Percentiles rank a stretch among this genome's conserved stretches.
These are phyloP conservation scores for Lyophyllum shimeji DNA, from an alignment of 768 basidiomycete species.

Conservation along the genomic window DNA sequence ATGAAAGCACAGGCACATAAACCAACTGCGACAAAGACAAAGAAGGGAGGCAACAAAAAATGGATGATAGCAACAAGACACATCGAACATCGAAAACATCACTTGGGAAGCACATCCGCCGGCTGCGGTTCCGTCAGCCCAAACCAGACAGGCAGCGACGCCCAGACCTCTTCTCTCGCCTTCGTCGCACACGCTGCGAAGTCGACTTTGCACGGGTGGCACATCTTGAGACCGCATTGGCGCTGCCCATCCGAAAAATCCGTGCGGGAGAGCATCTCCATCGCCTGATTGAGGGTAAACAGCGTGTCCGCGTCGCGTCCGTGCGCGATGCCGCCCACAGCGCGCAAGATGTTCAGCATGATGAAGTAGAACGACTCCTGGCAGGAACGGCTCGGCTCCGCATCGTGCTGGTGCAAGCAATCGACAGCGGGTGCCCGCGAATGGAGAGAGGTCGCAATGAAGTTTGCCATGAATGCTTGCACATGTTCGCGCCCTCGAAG, in stretches of 20 bases:
- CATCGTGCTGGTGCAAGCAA: constrained; percentile 42
- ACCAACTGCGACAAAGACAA: not conserved
- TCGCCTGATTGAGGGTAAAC: constrained; percentile 64
- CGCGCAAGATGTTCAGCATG: constrained; percentile 68
- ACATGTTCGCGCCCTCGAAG: constrained; percentile 65
- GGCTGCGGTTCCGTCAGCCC: constrained; percentile 33
- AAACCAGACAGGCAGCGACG: constrained; percentile 62
- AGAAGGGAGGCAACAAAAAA: not conserved
- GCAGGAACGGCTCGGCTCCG: constrained; percentile 44
- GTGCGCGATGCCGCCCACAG: constrained; percentile 67
- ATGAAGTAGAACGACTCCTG: constrained; percentile 75
- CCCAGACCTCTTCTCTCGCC: constrained; percentile 63
- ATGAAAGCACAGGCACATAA: not conserved
- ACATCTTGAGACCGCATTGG: constrained; percentile 55
- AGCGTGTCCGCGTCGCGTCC: constrained; percentile 77
- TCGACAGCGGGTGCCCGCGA: constrained; percentile 44
- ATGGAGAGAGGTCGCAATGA: constrained; percentile 57
- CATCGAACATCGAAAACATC: not conserved
- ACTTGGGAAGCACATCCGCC: not conserved
- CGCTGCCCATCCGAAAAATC: constrained; percentile 67
- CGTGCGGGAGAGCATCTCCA: constrained; percentile 69
- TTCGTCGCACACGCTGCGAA: constrained; percentile 36
- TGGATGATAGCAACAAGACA: not conserved
- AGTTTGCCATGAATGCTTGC: constrained; percentile 60
- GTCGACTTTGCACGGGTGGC: constrained; percentile 47